Evolutionary conservation across 768 basidiomycete species (phyloP).

Genomic region (Russula sp.): DNA sequence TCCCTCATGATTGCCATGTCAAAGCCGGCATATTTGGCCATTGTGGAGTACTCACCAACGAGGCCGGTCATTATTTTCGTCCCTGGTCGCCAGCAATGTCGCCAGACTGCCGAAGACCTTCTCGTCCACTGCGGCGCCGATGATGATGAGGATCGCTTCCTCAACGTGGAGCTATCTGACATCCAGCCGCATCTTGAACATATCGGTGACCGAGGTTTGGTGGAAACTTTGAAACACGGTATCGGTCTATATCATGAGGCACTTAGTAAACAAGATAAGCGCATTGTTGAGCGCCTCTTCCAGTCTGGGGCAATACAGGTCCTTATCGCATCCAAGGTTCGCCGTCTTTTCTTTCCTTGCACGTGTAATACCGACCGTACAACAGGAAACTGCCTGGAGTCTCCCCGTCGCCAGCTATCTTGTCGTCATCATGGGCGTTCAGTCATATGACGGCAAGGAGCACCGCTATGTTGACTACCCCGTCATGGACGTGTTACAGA

Average conservation of each 20-base stretch:
- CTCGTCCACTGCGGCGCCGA: constrained; percentile 85
- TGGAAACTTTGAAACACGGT: constrained; percentile 79
- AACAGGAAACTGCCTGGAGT: constrained; percentile 91
- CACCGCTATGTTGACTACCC: constrained; percentile 98
- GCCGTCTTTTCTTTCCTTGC: constrained; percentile 17
- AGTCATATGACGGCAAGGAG: constrained; percentile 93
- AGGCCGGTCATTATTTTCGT: constrained; percentile 93
- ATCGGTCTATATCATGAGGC: constrained; percentile 96
- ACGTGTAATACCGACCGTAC: not conserved
- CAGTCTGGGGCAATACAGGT: constrained; percentile 93
- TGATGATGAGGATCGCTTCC: constrained; percentile 74
- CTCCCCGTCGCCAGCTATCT: constrained; percentile 91
- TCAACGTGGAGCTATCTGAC: constrained; percentile 79
- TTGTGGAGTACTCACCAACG: constrained; percentile 75
- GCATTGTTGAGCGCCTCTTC: constrained; percentile 88
- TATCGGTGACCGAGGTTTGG: constrained; percentile 64
- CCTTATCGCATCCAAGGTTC: constrained; percentile 85
- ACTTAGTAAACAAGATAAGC: constrained; percentile 84
- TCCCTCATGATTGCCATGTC: constrained; percentile 99
- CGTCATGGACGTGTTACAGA: constrained; percentile 96
- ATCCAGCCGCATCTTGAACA: constrained; percentile 86
- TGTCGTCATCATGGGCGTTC: constrained; percentile 99
- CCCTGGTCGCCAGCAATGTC: constrained; percentile 87
- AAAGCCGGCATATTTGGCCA: constrained; percentile 92
- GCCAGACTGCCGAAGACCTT: constrained; percentile 88